A percentile compares a stretch with the other conserved stretches of the same genome.
phyloP scores from a whole-genome alignment of 2,329 filamentous ascomycete genomes.

The Exophiala viscosa region DNA sequence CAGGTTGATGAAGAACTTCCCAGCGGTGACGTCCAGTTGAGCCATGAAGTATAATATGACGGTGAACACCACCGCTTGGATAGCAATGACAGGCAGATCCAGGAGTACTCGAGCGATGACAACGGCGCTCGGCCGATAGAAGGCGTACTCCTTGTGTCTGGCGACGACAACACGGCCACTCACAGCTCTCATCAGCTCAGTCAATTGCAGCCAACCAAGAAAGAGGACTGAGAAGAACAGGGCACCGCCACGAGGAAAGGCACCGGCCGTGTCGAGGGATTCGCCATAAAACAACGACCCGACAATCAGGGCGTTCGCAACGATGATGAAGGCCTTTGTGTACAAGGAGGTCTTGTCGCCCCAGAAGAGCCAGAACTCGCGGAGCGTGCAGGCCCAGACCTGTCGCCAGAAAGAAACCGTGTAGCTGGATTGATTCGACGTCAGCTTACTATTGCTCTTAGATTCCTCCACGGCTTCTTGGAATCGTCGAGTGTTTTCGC shows the following conservation, averaged over 20 bases:
- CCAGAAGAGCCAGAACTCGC: slow-evolving; percentile 74
- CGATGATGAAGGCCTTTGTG: slow-evolving; percentile 75
- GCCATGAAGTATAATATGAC: slow-evolving; percentile 66
- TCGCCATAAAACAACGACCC: slow-evolving; percentile 74
- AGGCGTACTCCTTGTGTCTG: slow-evolving; percentile 65
- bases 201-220: slow-evolving; percentile 67
- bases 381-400: slow-evolving; percentile 57
- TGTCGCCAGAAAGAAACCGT: slow-evolving; percentile 72
- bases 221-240: slow-evolving; percentile 66
- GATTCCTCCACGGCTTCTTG: slow-evolving; percentile 61
- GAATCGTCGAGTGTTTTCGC: slow-evolving; percentile 61
- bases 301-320: slow-evolving; percentile 70
- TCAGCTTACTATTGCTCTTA: slow-evolving; percentile 61
- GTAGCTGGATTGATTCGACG: slow-evolving; percentile 61
- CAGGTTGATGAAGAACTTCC: slow-evolving; percentile 65
- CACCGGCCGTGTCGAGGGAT: slow-evolving; percentile 55
- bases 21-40: slow-evolving; percentile 54
- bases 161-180: slow-evolving; percentile 66
- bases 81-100: slow-evolving; percentile 59
- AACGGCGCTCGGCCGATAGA: slow-evolving; percentile 66
- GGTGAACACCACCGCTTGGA: slow-evolving; percentile 58
- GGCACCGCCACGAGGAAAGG: slow-evolving; percentile 61
- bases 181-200: slow-evolving; percentile 74
- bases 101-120: slow-evolving; percentile 59
- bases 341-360: slow-evolving; percentile 71